Percentiles rank a stretch among this genome's conserved stretches.
Conservation (phyloP, 75 land plant species). For the Picea sitchensis region DNA sequence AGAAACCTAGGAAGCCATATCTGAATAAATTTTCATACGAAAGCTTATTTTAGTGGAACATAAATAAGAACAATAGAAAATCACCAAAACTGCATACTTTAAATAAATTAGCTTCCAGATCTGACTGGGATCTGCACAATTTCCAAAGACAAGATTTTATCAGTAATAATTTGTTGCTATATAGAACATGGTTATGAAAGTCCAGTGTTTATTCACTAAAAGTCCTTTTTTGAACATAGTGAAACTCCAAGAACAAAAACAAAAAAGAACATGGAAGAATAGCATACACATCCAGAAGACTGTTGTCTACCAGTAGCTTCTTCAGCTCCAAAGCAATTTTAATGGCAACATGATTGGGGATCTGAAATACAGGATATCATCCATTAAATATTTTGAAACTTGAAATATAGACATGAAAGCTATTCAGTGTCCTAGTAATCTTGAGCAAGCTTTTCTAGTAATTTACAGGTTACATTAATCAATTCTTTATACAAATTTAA, state of each 20-base stretch:
- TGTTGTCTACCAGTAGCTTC: conserved; percentile 91
- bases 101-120: conserved; percentile 93
- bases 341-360: conserved; percentile 96
- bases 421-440: neutral
- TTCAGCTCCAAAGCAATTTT: conserved; percentile 95
- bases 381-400: conserved; percentile 1
- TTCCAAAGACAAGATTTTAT: neutral
- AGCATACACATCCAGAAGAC: conserved; percentile 93
- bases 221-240: neutral
- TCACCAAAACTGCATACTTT: conserved; percentile 47
- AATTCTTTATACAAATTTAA: neutral
- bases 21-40: neutral
- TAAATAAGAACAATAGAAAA: neutral
- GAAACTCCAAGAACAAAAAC: neutral
- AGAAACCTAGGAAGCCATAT: neutral
- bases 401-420: conserved; percentile 5
- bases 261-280: neutral
- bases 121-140: conserved; percentile 85
- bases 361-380: conserved; percentile 46
- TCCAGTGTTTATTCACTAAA: neutral
- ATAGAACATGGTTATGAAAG: neutral
- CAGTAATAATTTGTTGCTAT: neutral
- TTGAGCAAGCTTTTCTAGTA: neutral
- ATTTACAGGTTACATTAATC: neutral
- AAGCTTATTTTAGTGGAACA: neutral